These are phyloP conservation scores for Podospora fimiseda DNA, from an alignment of 495 filamentous ascomycete species.

Conservation along the genomic window DNA sequence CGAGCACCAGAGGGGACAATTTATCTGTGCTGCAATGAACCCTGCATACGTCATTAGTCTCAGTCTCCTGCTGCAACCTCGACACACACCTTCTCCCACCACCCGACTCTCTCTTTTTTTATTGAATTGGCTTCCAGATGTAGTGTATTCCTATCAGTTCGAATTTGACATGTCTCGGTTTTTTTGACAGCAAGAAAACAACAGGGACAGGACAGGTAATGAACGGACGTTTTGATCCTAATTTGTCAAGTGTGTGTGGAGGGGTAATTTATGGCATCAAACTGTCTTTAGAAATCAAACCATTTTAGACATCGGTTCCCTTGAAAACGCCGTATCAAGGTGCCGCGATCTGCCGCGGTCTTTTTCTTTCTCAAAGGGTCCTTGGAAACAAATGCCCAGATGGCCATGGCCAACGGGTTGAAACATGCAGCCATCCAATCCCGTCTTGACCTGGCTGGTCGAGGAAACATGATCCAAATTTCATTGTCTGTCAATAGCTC, in stretches of 20 bases:
- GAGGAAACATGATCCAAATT: background rate
- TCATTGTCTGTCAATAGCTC: background rate
- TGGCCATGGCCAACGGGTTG: background rate
- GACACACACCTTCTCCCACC: background rate
- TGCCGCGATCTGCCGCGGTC: conserved; percentile 8
- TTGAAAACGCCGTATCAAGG: background rate
- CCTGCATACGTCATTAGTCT: conserved; percentile 7
- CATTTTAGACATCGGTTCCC: background rate
- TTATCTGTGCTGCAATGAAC: background rate
- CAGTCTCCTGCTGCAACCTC: background rate
- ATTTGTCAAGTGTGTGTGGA: background rate
- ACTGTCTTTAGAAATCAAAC: background rate
- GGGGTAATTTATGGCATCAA: background rate
- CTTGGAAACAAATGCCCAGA: background rate
- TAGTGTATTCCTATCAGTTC: background rate
- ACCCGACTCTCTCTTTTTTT: background rate
- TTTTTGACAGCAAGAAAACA: background rate
- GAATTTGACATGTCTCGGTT: conserved; percentile 4
- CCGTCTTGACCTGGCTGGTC: background rate
- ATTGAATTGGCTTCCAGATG: background rate
- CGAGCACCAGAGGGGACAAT: background rate
- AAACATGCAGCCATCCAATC: background rate
- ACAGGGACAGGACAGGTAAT: no score
- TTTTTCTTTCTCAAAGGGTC: background rate
- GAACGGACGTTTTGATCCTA: background rate